A percentile compares a stretch with the other conserved stretches of the same genome.
phyloP scores from a whole-genome alignment of 2,329 filamentous ascomycete genomes.

The Dendrostoma leiphaemia region DNA sequence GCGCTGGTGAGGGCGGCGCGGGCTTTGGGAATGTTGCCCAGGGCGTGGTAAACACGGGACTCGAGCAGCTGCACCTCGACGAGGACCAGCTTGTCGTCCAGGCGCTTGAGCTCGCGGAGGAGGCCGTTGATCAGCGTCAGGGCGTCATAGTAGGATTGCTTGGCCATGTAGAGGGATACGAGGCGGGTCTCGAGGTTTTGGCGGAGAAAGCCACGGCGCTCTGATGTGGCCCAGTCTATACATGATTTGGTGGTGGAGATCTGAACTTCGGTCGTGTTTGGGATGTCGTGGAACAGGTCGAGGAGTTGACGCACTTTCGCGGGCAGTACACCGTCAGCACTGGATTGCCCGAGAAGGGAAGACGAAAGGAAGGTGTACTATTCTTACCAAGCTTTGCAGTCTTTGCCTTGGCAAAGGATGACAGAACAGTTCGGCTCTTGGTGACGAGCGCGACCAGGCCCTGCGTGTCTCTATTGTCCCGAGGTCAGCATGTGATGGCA shows the following conservation, averaged over 20 bases:
- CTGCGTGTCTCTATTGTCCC: conserved; percentile 62
- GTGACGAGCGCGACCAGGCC: conserved; percentile 88
- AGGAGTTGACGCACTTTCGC: conserved; percentile 85
- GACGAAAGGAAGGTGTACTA: not conserved
- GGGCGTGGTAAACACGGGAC: conserved; percentile 93
- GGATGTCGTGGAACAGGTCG: conserved; percentile 91
- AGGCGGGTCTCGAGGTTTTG: conserved; percentile 97
- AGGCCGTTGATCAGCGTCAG: conserved; percentile 95
- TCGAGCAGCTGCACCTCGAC: conserved; percentile 98
- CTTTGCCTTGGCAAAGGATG: conserved; percentile 97
- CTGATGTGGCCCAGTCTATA: conserved; percentile 97
- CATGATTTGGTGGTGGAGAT: conserved; percentile 96
- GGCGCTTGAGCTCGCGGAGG: conserved; percentile 91
- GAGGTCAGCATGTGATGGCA: conserved; percentile 9
- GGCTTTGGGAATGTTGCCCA: conserved; percentile 94
- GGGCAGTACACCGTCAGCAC: conserved; percentile 1
- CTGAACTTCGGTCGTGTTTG: conserved; percentile 91
- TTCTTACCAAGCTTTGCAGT: conserved; percentile 92
- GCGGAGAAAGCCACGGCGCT: conserved; percentile 92
- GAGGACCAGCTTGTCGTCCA: conserved; percentile 97
- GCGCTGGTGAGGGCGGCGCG: conserved; percentile 92
- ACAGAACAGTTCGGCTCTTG: conserved; percentile 85
- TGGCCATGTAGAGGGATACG: conserved; percentile 91
- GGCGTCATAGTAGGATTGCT: conserved; percentile 96
- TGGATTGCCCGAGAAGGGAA: not conserved